Conservation (phyloP, 768 basidiomycete genomes). For the Phallus indusiatus region DNA sequence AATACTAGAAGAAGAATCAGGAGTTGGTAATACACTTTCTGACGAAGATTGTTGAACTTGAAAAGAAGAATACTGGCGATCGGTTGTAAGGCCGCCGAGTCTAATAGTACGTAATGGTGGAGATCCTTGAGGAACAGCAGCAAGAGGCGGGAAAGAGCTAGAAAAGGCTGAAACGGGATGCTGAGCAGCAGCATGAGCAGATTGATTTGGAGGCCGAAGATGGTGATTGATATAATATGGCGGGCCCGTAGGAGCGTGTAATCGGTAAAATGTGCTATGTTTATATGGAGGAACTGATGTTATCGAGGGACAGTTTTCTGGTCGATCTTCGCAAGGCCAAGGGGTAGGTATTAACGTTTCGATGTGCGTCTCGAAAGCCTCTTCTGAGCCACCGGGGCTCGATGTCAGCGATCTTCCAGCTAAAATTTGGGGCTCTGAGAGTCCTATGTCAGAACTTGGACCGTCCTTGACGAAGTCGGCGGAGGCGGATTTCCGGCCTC, state of each 20-base stretch:
- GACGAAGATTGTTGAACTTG: constrained; percentile 50
- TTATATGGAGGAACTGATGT: not conserved
- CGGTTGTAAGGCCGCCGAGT: not conserved
- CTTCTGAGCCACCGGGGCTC: not conserved
- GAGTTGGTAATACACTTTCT: constrained; percentile 63
- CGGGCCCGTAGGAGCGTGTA: constrained; percentile 70
- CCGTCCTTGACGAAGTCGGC: not conserved
- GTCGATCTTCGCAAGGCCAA: not conserved
- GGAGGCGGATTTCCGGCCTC: not conserved
- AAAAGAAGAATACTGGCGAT: not conserved
- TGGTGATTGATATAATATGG: constrained; percentile 73
- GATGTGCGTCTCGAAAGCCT: not conserved
- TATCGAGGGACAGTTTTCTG: not conserved
- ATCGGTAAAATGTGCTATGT: constrained; percentile 38
- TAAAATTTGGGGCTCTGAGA: not conserved
- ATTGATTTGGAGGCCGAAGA: constrained; percentile 44
- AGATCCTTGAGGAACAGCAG: constrained; percentile 36
- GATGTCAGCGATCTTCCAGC: not conserved
- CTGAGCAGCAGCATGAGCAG: constrained; percentile 31
- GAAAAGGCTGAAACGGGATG: constrained; percentile 66
- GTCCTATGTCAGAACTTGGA: not conserved
- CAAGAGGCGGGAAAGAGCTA: constrained; percentile 68
- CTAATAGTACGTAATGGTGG: constrained; percentile 37
- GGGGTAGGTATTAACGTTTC: not conserved
- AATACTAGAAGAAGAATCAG: constrained; percentile 54